phyloP scores from a whole-genome alignment of 495 filamentous ascomycete genomes.

The Parachaetomium inaequale region DNA sequence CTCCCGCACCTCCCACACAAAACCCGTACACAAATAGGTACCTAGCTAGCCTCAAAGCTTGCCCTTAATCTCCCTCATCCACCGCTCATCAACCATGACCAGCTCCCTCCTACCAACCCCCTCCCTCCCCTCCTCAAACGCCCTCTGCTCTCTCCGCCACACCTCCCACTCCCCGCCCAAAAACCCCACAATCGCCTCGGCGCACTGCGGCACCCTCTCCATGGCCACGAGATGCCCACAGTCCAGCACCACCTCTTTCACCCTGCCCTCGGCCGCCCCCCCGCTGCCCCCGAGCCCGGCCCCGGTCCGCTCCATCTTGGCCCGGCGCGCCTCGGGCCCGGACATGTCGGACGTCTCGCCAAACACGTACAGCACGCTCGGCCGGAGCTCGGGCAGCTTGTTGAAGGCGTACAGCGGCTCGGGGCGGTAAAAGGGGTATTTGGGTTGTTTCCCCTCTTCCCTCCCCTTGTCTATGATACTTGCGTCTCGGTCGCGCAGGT shows the following conservation, averaged over 20 bases:
- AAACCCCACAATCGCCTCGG: slow-evolving; percentile 60
- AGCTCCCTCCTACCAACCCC: slow-evolving; percentile 57
- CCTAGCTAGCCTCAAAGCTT: slow-evolving; percentile 3
- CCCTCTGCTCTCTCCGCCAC: slow-evolving; percentile 62
- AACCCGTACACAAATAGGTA: no score
- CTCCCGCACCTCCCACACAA: no score
- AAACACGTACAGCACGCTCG: slow-evolving; percentile 81
- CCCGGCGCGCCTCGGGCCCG: slow-evolving; percentile 43
- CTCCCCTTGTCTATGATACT: no score
- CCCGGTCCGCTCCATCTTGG: slow-evolving; percentile 64
- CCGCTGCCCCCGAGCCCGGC: slow-evolving; percentile 65
- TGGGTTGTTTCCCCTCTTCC: background rate
- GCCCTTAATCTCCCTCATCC: slow-evolving; percentile 16
- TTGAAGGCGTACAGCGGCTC: slow-evolving; percentile 62
- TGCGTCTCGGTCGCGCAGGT: slow-evolving; percentile 24
- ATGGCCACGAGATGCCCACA: slow-evolving; percentile 82
- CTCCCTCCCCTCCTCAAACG: slow-evolving; percentile 46
- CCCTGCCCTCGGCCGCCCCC: slow-evolving; percentile 60
- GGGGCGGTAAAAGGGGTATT: slow-evolving; percentile 68
- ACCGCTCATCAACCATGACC: slow-evolving; percentile 28
- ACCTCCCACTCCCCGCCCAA: slow-evolving; percentile 57
- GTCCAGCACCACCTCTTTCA: slow-evolving; percentile 62
- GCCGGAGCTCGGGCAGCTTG: slow-evolving; percentile 65
- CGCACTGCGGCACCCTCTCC: slow-evolving; percentile 66
- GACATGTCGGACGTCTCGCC: slow-evolving; percentile 64